phyloP scores from a whole-genome alignment of 805 yeast species.

The Ogataea corticis region DNA sequence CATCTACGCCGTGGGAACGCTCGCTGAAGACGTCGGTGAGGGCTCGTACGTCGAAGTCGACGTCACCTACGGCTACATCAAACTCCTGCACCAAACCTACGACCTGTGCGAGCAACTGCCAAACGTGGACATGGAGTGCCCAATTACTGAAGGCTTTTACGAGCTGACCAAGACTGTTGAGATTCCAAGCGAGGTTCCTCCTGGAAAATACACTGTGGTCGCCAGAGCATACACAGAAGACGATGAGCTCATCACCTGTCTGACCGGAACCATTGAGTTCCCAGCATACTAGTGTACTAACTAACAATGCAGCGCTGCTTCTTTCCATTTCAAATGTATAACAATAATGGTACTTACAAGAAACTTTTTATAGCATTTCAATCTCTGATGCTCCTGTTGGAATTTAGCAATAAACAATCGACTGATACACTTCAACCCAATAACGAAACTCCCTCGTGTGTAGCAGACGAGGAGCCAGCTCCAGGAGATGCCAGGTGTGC shows the following conservation, averaged over 20 bases:
- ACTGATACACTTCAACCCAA: neutral
- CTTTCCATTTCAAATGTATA: neutral
- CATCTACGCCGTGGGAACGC: constrained; percentile 68
- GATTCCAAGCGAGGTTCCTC: constrained; percentile 91
- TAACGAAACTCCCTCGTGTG: constrained; percentile 4
- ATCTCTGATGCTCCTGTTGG: too few relatives aligned
- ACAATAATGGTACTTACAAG: neutral
- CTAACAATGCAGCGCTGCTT: neutral
- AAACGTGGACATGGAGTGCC: constrained; percentile 85
- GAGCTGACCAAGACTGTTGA: constrained; percentile 69
- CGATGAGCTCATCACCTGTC: constrained; percentile 80
- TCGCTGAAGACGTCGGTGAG: constrained; percentile 57
- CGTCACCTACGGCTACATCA: constrained; percentile 89
- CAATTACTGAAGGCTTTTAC: constrained; percentile 70
- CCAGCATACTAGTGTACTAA: constrained; percentile 32
- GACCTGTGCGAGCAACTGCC: constrained; percentile 88
- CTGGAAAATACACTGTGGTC: constrained; percentile 82
- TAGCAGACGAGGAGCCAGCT: neutral
- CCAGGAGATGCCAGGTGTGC: neutral
- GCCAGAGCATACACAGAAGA: constrained; percentile 90
- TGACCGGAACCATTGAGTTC: constrained; percentile 69
- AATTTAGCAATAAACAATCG: too few relatives aligned
- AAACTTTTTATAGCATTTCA: too few relatives aligned
- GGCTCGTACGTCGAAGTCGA: constrained; percentile 96
- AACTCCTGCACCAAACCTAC: constrained; percentile 82